Evolutionary conservation across 331 rosid genomes (phyloP).

Genomic region (Ulmus americana): DNA sequence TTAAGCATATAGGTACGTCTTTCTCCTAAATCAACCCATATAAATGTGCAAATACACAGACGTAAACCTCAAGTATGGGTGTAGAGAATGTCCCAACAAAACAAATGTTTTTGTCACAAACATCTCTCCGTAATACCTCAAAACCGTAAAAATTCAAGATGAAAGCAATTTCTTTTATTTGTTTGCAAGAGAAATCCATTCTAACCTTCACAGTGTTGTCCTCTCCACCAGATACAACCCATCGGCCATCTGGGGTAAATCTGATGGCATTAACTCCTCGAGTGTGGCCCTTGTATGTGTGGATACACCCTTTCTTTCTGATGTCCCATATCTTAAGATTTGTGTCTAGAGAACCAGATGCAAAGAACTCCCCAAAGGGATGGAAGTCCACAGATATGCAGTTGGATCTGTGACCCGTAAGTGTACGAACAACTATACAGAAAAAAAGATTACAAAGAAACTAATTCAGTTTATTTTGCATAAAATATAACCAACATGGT

Average conservation of each 20-base stretch:
- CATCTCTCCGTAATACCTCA: neutral
- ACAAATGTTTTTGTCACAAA: neutral
- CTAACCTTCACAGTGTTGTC: conserved; percentile 96
- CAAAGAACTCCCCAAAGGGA: conserved; percentile 98
- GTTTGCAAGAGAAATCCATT: conserved; percentile 13
- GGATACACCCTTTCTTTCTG: conserved; percentile 97
- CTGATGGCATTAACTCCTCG: conserved; percentile 96
- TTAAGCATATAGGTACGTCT: neutral
- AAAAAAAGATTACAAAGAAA: conserved; percentile 23
- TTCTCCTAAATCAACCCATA: neutral
- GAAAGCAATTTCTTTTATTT: neutral
- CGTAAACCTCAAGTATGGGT: neutral
- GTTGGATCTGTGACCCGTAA: conserved; percentile 95
- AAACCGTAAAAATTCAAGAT: neutral
- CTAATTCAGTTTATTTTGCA: neutral
- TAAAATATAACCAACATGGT: neutral
- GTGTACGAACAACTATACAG: conserved; percentile 85
- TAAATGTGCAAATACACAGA: neutral
- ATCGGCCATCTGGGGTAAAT: conserved; percentile 99
- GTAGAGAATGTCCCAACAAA: neutral
- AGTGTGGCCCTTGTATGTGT: conserved; percentile 97
- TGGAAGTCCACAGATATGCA: conserved; percentile 95
- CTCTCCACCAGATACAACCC: conserved; percentile 99
- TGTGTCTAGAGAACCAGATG: conserved; percentile 92
- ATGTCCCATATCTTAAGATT: conserved; percentile 99